Base-by-base conservation (phyloP, 192 early-diverging fungal species). In the Coemansia sp. region DNA sequence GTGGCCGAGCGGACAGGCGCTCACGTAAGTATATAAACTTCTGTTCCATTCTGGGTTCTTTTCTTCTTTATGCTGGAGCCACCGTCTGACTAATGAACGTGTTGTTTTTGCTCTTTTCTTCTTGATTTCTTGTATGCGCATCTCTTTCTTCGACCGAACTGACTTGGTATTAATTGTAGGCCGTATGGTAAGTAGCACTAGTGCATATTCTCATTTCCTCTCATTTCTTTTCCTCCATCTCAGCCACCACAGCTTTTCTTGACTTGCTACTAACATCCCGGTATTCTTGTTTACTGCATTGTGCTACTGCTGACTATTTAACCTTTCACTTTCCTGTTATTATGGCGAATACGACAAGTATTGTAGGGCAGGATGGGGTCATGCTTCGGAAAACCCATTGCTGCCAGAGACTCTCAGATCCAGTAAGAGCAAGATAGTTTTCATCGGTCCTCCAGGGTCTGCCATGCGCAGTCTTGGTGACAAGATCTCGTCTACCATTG, bases 401-500 rank as follows among this genome's bases (percentile, higher is more conserved):
- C 86, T 99, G 62, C 94, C 95, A 65, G 97, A 99, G 79, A 89
- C 90, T 68, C 90, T 99, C 16, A 84, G 90, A 49, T 87, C 86
- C 62, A 88, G 90, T 61, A 90, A 89, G 69, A 83, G 89, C 69
- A 91, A 90, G 67, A 88, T 93, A 66, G 89, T 97, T 54, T 99
- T 99, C 69, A 97, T 99, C 65, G 97, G 97, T 65, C 97, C 97
- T 36, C 96, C 97, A 3, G 89, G 94, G 8, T 92, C 90, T 12
- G 94, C 97, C 42, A 99, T 99, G 97, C 90, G 97, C 52, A 91
- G 95, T n/a, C 84, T 99, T 41, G 97, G 97, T 66, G 97, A 99
- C 84, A 99, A 99, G 80, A 99, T 99, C 72, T 96, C 97, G 15
- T 99, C 97, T 32, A 98, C 97, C 6, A 97, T 99, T 67, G 97